phyloP scores from a whole-genome alignment of 352 stramenopile genomes.

The Globisporangium paroecandrum region DNA sequence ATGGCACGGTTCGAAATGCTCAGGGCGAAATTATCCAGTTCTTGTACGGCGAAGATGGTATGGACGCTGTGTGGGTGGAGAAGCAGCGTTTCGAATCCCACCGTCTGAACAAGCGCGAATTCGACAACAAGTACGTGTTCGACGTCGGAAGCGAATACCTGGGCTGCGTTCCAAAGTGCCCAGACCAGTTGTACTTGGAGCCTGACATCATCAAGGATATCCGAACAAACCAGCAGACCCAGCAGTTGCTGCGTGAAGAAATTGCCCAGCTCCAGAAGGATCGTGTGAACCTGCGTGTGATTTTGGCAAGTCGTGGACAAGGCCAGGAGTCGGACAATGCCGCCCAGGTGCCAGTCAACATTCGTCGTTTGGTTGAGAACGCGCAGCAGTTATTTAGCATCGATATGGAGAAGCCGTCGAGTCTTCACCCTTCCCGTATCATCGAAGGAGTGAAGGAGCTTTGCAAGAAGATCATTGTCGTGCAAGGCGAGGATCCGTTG shows the following conservation, averaged over 20 bases:
- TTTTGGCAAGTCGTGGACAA: constrained; percentile 94
- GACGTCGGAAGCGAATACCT: constrained; percentile 92
- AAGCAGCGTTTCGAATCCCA: constrained; percentile 94
- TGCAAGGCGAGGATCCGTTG: constrained; percentile 92
- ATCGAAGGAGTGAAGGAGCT: constrained; percentile 91
- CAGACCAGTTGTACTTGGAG: constrained; percentile 81
- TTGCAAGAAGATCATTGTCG: constrained; percentile 95
- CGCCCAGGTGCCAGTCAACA: constrained; percentile 91
- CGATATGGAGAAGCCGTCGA: constrained; percentile 90
- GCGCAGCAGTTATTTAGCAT: constrained; percentile 93
- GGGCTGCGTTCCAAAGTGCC: constrained; percentile 84
- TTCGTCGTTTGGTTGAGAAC: constrained; percentile 95
- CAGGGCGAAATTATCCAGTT: constrained; percentile 88
- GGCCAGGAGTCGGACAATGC: constrained; percentile 90
- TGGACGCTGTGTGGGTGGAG: constrained; percentile 99
- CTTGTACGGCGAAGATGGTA: constrained; percentile 97
- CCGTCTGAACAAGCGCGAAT: constrained; percentile 89
- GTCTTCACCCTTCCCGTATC: constrained; percentile 90
- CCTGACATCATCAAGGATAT: constrained; percentile 89
- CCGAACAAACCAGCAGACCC: constrained; percentile 91
- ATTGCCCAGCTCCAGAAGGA: constrained; percentile 93
- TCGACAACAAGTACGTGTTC: constrained; percentile 93
- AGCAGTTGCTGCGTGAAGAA: constrained; percentile 93
- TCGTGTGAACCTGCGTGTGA: constrained; percentile 91
- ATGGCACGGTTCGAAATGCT: constrained; percentile 97